phyloP scores from a whole-genome alignment of 192 early-diverging fungal species.

The Backusella luteola region DNA sequence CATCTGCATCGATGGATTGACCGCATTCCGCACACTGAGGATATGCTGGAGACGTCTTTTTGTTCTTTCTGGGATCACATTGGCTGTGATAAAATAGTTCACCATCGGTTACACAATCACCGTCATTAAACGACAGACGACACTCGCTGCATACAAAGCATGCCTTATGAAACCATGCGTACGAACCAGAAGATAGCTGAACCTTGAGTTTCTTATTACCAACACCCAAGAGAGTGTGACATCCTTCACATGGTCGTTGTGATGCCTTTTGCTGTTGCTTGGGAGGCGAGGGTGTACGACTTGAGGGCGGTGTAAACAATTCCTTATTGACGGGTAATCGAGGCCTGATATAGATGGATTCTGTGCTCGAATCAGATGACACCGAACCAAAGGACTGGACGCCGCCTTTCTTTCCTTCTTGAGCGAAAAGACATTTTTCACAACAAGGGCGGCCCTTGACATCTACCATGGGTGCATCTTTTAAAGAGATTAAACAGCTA shows the following conservation, averaged over 20 bases:
- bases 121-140: not conserved
- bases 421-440: conserved; percentile 43
- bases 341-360: not conserved
- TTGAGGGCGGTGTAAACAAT: not conserved
- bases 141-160: conserved; percentile 10
- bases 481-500: conserved; percentile 33
- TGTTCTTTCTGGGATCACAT: not conserved
- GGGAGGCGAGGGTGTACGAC: not conserved
- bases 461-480: conserved; percentile 44
- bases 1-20: not conserved
- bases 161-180: conserved; percentile 31
- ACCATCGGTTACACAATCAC: not conserved
- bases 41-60: not conserved
- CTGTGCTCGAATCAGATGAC: not conserved
- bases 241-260: not conserved
- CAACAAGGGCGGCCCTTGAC: conserved; percentile 46
- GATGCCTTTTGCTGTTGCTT: not conserved
- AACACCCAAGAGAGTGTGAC: not conserved
- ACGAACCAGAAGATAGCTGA: not conserved
- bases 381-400: not conserved
- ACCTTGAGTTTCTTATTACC: not conserved
- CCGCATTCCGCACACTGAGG: not conserved
- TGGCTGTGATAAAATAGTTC: not conserved
- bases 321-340: not conserved
- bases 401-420: conserved; percentile 24